Conservation (phyloP, 129 eudicot genomes). For the Centaurea solstitialis region DNA sequence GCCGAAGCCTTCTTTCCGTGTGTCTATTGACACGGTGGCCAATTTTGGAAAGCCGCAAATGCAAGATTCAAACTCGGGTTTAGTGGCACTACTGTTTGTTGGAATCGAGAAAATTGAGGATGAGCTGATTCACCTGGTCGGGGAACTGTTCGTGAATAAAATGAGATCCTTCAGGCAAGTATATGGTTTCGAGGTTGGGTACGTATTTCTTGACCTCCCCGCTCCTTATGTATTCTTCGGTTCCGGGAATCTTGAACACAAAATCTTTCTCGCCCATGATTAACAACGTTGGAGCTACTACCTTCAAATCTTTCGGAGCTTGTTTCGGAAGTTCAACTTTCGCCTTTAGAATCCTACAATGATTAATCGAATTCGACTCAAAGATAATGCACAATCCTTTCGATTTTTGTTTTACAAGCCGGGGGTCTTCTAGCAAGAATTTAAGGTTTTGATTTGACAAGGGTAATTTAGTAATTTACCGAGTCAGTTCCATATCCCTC, state of each 20-base stretch:
- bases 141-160: constrained; percentile 32
- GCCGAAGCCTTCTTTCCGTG: no score
- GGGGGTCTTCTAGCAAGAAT: no score
- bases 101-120: constrained; percentile 21
- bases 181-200: constrained; percentile 23
- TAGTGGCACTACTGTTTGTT: not conserved
- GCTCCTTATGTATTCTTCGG: constrained; percentile 20
- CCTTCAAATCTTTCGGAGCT: constrained; percentile 20
- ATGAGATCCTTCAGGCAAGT: constrained; percentile 30
- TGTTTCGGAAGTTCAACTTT: constrained; percentile 14
- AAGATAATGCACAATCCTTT: no score
- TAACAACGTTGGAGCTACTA: constrained; percentile 22
- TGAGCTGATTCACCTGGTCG: constrained; percentile 24
- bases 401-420: no score
- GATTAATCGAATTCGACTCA: not conserved
- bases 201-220: constrained; percentile 26
- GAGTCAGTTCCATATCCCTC: not conserved
- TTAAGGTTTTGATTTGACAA: not conserved
- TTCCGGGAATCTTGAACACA: constrained; percentile 23
- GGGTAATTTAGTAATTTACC: not conserved
- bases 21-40: no score
- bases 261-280: constrained; percentile 39
- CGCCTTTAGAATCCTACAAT: constrained; percentile 6
- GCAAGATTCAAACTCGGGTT: not conserved
- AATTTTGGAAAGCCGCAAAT: not conserved